phyloP scores from a whole-genome alignment of 202 grass and related monocot species.

The Hordeum pubiflorum region DNA sequence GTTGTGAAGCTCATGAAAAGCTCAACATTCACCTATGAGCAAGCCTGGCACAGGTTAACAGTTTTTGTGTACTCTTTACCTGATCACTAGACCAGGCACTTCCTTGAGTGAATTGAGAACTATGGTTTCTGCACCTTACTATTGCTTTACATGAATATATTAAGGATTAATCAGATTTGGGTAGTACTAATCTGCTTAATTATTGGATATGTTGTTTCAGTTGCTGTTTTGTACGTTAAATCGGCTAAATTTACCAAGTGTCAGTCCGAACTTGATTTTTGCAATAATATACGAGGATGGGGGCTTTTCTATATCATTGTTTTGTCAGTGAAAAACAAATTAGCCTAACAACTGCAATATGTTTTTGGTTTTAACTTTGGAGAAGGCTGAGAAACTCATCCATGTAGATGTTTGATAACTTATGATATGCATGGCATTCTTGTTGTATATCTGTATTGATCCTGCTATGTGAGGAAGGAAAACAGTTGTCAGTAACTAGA shows the following conservation, averaged over 20 bases:
- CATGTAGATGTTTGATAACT: conserved; percentile 2
- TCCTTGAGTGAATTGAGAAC: conserved; percentile 14
- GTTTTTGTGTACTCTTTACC: conserved; percentile 16
- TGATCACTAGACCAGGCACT: background rate
- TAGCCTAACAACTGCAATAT: conserved; percentile 7
- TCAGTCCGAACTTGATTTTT: conserved; percentile 5
- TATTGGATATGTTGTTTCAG: background rate
- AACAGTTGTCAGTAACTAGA: background rate
- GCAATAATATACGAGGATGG: background rate
- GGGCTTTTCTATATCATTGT: background rate
- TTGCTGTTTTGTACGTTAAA: background rate
- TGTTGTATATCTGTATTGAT: background rate
- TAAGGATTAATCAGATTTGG: background rate
- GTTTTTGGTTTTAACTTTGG: background rate
- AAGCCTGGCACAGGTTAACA: conserved; percentile 89
- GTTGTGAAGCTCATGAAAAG: conserved; percentile 83
- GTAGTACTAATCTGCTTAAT: conserved; percentile 7
- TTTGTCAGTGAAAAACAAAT: background rate
- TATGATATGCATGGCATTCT: background rate
- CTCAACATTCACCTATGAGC: conserved; percentile 93
- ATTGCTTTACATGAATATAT: conserved; percentile 12
- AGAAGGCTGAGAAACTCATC: background rate
- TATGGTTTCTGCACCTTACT: background rate
- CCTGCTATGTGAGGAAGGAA: background rate
- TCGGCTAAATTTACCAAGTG: background rate